phyloP scores from a whole-genome alignment of 257 asterid species.

The Datura wrightii region DNA sequence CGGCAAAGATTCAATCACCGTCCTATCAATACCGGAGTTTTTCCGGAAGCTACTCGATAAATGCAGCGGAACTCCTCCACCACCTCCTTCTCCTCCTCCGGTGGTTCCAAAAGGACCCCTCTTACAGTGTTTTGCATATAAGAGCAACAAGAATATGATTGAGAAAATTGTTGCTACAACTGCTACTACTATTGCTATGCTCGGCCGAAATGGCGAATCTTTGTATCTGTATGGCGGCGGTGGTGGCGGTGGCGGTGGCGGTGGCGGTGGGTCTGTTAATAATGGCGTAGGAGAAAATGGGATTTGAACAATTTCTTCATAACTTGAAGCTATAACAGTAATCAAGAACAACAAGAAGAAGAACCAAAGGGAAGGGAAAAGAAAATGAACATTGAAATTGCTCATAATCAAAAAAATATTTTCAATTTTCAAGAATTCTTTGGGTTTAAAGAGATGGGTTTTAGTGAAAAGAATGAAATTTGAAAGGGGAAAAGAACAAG shows the following conservation, averaged over 20 bases:
- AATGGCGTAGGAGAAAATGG: background rate
- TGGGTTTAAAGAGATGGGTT: conserved; percentile 23
- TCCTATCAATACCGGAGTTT: conserved; percentile 65
- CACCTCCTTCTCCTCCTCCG: background rate
- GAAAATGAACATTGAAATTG: conserved; percentile 29
- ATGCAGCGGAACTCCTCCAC: conserved; percentile 32
- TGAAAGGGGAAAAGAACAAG: conserved; percentile 22
- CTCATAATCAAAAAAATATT: conserved; percentile 34
- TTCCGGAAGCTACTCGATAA: conserved; percentile 30
- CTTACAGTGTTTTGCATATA: conserved; percentile 77
- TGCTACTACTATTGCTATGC: conserved; percentile 60
- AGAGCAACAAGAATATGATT: conserved; percentile 60
- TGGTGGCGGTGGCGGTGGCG: conserved; percentile 34
- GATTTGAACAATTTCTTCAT: background rate
- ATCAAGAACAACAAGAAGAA: conserved; percentile 27
- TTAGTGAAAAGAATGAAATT: background rate
- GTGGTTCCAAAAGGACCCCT: conserved; percentile 27
- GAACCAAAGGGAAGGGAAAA: conserved; percentile 34
- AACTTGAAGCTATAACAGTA: background rate
- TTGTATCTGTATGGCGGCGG: conserved; percentile 1
- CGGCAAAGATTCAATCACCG: conserved; percentile 65
- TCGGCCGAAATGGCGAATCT: conserved; percentile 52
- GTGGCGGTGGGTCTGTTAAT: conserved; percentile 30
- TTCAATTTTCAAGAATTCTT: no score
- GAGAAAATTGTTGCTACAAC: conserved; percentile 66